Evolutionary conservation across 208 protist genomes (phyloP).

Genomic region (Leishmania arabica): DNA sequence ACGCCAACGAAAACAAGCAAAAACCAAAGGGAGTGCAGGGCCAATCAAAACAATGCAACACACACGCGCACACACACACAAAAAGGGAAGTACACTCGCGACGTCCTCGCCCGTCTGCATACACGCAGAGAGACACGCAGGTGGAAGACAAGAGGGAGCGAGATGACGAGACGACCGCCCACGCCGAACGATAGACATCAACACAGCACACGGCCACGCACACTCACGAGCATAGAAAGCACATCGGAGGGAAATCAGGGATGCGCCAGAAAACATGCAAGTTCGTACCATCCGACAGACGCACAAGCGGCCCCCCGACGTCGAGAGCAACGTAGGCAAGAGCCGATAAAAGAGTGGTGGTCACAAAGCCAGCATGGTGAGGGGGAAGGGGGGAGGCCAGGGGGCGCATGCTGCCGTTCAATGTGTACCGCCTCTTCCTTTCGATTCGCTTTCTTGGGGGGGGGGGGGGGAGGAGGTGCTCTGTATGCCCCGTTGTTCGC

Average conservation of each 20-base stretch:
- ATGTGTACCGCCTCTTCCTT: background rate
- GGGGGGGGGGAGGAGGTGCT: no score
- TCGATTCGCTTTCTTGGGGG: no score
- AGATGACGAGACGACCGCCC: no score
- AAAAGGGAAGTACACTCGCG: background rate
- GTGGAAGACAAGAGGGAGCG: no score
- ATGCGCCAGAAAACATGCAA: background rate
- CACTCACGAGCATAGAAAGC: background rate
- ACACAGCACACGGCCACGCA: background rate
- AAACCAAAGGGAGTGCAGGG: no score
- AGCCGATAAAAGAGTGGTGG: background rate
- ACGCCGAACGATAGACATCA: no score
- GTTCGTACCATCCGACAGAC: background rate
- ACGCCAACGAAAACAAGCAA: background rate
- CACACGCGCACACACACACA: background rate
- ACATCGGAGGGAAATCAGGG: background rate
- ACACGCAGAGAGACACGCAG: background rate
- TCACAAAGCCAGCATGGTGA: background rate
- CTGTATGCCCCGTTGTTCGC: no score
- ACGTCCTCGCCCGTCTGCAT: background rate
- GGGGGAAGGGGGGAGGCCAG: background rate
- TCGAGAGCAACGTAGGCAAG: background rate
- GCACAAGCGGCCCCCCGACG: background rate
- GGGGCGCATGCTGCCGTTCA: background rate
- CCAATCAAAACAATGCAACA: background rate